Evolutionary conservation across 495 filamentous ascomycete species (phyloP), one percentile per base, ranked within the genome.

Genomic region (Neurospora discreta): DNA sequence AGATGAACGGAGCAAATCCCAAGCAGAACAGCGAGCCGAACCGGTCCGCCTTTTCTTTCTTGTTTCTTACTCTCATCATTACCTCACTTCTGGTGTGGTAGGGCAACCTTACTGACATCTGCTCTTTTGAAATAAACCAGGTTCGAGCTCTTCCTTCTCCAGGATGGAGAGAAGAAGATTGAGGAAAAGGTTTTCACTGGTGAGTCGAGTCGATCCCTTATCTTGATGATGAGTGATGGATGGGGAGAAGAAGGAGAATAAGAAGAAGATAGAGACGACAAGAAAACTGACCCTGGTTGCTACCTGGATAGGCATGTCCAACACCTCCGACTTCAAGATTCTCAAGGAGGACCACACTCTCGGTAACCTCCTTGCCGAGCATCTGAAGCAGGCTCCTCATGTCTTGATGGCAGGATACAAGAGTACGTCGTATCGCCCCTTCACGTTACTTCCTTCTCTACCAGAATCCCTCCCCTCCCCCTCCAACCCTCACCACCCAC

Each of bases 261-360:
- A 33, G 33, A 3, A 33, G 33, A 36, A 36, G 0, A 36, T 2
- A 5, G 33, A 36, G 0, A 5, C 4, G 2, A 6, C 33, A 36
- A 36, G 33, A 36, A 36, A 38, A 38, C 38, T 38, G 7, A 38
- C 6, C 38, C 7, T 6, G 38, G 5, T 38, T 8, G 1, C 5
- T 7, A 38, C 38, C 8, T 38, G 38, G 7, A 38, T 9, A 38
- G 94, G 94, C 73, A 91, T 90, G 87, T 84, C 94, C 76, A 87
- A 96, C 84, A 85, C 89, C 75, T 90, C 93, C 20, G 91, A 97
- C 79, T 98, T 99, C 84, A 91, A 90, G 70, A 91, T 99, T 82
- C 90, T 93, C 80, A 98, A 97, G 81, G 96, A 99, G 79, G 96
- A 99, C 78, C 95, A 98, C 81, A 98, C 96, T 1, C 87, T 99